Percentiles rank a stretch among this genome's conserved stretches.
Conservation (phyloP, 1,139 yeast species). For the Magnusiomyces suaveolens region DNA sequence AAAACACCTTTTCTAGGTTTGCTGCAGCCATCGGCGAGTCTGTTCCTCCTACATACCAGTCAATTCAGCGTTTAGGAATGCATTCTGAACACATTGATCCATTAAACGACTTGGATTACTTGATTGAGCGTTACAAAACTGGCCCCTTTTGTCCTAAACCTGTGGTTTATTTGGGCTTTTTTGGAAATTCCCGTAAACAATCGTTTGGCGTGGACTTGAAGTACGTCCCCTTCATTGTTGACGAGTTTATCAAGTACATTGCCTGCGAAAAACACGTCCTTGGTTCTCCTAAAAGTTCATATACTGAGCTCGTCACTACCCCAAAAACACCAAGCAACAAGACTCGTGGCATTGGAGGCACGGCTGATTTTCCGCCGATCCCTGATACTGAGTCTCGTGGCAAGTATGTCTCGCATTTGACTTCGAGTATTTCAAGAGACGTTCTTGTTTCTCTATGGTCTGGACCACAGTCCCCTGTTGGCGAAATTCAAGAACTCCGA, state of each 20-base stretch:
- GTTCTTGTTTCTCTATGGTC: constrained; percentile 11
- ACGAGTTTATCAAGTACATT: not conserved
- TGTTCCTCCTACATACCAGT: constrained; percentile 18
- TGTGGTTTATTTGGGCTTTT: constrained; percentile 60
- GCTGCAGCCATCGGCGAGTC: constrained; percentile 46
- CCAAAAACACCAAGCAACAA: not conserved
- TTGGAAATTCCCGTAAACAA: constrained; percentile 47
- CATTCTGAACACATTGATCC: constrained; percentile 58
- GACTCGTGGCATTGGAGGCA: not conserved
- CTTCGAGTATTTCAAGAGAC: constrained; percentile 4
- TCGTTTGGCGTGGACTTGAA: constrained; percentile 75
- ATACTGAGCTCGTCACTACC: not conserved
- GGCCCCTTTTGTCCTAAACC: constrained; percentile 68
- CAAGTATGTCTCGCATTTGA: not conserved
- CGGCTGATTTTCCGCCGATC: not conserved
- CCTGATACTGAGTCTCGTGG: not conserved
- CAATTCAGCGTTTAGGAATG: constrained; percentile 41
- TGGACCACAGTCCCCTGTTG: constrained; percentile 47
- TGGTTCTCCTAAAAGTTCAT: not conserved
- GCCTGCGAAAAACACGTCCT: not conserved
- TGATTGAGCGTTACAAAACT: constrained; percentile 54
- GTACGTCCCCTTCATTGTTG: constrained; percentile 1
- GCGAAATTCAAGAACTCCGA: constrained; percentile 58
- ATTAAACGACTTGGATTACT: constrained; percentile 46
- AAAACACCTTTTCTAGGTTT: constrained; percentile 58